Evolutionary conservation across 805 yeast species (phyloP).

Genomic region (Ogataea sp.): DNA sequence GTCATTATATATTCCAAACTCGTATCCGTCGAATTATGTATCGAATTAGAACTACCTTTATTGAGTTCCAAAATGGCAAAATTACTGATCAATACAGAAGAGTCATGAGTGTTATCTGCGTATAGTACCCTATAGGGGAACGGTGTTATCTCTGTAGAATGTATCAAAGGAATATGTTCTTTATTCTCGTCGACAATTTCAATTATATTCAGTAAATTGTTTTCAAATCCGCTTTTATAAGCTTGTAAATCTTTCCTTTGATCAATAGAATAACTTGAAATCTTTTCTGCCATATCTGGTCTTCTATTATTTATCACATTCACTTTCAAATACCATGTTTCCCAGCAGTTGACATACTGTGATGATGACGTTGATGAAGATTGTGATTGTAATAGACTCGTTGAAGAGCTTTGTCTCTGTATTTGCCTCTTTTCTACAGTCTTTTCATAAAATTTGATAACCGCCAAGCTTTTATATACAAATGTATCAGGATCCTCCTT

Average conservation of each 20-base stretch:
- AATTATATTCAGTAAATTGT: constrained; percentile 36
- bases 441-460: constrained; percentile 21
- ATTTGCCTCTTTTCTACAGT: neutral
- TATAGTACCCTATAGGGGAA: constrained; percentile 43
- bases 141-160: constrained; percentile 57
- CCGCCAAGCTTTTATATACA: constrained; percentile 25
- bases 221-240: constrained; percentile 31
- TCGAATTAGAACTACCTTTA: neutral
- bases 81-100: constrained; percentile 18
- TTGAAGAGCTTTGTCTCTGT: constrained; percentile 6
- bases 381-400: constrained; percentile 6
- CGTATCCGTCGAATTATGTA: constrained; percentile 2
- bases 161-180: constrained; percentile 68
- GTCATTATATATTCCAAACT: constrained; percentile 21
- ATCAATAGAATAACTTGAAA: neutral
- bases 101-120: constrained; percentile 18
- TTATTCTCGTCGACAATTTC: constrained; percentile 47
- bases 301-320: constrained; percentile 27
- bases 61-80: constrained; percentile 12
- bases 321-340: constrained; percentile 55
- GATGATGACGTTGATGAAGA: too few relatives aligned
- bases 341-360: constrained; percentile 53
- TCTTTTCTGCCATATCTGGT: constrained; percentile 4
- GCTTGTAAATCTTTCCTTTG: constrained; percentile 3
- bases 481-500: constrained; percentile 5